phyloP scores from a whole-genome alignment of 2,329 filamentous ascomycete species.

The Fusarium verticillioides region DNA sequence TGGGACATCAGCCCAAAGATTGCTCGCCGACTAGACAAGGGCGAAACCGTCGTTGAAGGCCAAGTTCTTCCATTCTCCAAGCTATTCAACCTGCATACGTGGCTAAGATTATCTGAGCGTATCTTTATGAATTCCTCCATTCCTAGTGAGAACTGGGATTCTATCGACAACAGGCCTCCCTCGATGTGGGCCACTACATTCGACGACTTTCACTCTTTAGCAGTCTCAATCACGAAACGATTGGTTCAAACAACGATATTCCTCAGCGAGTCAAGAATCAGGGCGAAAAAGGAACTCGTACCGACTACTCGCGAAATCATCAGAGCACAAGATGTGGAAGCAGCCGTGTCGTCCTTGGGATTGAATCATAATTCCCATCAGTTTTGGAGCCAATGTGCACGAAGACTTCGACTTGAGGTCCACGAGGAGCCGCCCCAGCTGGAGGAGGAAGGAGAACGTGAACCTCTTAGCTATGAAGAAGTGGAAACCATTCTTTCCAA shows the following conservation, averaged over 20 bases:
- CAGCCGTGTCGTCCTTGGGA: conserved; percentile 60
- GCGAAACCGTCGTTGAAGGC: conserved; percentile 29
- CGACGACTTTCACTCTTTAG: conserved; percentile 78
- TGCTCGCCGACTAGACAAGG: conserved; percentile 46
- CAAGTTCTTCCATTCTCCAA: conserved; percentile 59
- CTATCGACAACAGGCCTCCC: conserved; percentile 69
- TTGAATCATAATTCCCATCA: conserved; percentile 51
- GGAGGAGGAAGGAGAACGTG: conserved; percentile 39
- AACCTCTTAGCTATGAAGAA: conserved; percentile 32
- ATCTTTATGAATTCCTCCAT: conserved; percentile 80
- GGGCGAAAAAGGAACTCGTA: conserved; percentile 56
- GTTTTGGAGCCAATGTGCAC: conserved; percentile 62
- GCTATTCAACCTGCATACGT: conserved; percentile 68
- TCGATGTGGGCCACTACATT: conserved; percentile 80
- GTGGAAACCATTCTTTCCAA: conserved; percentile 25
- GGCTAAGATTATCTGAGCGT: conserved; percentile 71
- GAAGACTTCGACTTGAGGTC: conserved; percentile 62
- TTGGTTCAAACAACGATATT: conserved; percentile 77
- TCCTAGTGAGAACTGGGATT: conserved; percentile 74
- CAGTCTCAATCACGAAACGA: conserved; percentile 74
- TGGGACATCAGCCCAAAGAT: conserved; percentile 71
- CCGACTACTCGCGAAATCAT: conserved; percentile 50
- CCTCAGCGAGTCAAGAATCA: conserved; percentile 75
- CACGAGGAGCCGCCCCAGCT: conserved; percentile 49
- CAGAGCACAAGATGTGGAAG: conserved; percentile 58